phyloP scores from a whole-genome alignment of 208 protist genomes.

The Leptomonas pyrrhocoris region DNA sequence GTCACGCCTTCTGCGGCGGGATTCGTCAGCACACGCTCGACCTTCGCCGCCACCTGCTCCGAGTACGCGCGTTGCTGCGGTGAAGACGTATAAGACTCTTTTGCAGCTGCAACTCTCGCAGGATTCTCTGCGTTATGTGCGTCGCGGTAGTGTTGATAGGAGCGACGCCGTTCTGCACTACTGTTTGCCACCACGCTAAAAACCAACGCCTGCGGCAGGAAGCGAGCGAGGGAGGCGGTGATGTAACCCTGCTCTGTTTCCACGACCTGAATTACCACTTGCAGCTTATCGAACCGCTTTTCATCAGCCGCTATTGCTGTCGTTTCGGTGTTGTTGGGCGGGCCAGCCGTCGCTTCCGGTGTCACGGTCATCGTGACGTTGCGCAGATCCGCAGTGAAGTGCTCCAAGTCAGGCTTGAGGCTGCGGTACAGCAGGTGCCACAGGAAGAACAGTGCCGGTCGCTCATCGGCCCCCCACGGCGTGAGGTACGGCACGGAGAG shows the following conservation, averaged over 20 bases:
- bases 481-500: slow-evolving; percentile 34
- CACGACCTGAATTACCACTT: slow-evolving; percentile 20
- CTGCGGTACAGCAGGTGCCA: slow-evolving; percentile 47
- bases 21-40: slow-evolving; percentile 11
- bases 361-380: neutral
- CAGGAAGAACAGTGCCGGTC: slow-evolving; percentile 27
- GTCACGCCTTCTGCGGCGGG: slow-evolving; percentile 7
- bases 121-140: neutral
- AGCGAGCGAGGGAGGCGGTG: slow-evolving; percentile 21
- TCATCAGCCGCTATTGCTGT: neutral
- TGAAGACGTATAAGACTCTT: neutral
- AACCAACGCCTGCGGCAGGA: slow-evolving; percentile 8
- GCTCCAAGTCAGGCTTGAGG: slow-evolving; percentile 25
- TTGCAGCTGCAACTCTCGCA: neutral
- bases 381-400: slow-evolving; percentile 1
- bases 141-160: neutral
- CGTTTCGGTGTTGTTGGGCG: neutral
- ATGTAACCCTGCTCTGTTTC: slow-evolving; percentile 27
- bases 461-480: slow-evolving; percentile 34
- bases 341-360: neutral
- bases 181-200: slow-evolving; percentile 27
- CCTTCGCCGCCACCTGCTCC: slow-evolving; percentile 6
- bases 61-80: slow-evolving; percentile 1
- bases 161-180: neutral
- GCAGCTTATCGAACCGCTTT: neutral